Evolutionary conservation across 2,329 filamentous ascomycete genomes (phyloP), one percentile per base, ranked within the genome.

Genomic region (Cladosporium sp.): DNA sequence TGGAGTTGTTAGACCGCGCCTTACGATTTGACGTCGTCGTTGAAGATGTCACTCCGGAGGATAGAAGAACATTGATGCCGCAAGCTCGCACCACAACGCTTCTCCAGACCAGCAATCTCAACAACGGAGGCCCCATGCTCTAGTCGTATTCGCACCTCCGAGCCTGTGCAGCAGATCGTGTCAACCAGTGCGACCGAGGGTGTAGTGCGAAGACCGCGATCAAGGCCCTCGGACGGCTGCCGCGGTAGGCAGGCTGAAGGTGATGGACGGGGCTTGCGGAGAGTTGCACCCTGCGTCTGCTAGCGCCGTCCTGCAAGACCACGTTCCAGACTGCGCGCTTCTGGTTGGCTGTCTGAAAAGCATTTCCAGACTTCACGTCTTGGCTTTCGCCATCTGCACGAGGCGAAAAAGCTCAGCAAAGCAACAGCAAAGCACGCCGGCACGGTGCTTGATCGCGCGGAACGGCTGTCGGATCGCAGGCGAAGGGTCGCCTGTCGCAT

Each of bases 281-380:
- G 37, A 54, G 51, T 35, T 45, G 51, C 10, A 28, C 51, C 51
- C 51, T 54, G 51, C 51, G 22, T 37, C 49, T 37, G 22, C 49
- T 52, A 52, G 49, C 35, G 49, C 6, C 10, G 35, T 25, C 19
- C 25, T 40, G 10, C 8, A 13, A 7, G 35, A 52, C 5, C 34
- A 40, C 35, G 49, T 40, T 35, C 36, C 9, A 22, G 49, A 28
- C 22, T 13, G 7, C 13, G 35, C 49, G 35, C 22, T 52, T 37
- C 34, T 52, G 49, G 36, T 40, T 39, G 35, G 35, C 32, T 48
- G 8, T 48, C 13, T n/a, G 5, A 35, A 48, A 34, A 35, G 45
- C 25, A 32, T 19, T 45, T n/a, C 25, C 42, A 45, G 28, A 48
- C 45, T 25, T 32, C 45, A 48, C 45, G 17, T 48, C 45, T 48